Evolutionary conservation across 345 rosid species (phyloP).

Genomic region (Lumnitzera racemosa): DNA sequence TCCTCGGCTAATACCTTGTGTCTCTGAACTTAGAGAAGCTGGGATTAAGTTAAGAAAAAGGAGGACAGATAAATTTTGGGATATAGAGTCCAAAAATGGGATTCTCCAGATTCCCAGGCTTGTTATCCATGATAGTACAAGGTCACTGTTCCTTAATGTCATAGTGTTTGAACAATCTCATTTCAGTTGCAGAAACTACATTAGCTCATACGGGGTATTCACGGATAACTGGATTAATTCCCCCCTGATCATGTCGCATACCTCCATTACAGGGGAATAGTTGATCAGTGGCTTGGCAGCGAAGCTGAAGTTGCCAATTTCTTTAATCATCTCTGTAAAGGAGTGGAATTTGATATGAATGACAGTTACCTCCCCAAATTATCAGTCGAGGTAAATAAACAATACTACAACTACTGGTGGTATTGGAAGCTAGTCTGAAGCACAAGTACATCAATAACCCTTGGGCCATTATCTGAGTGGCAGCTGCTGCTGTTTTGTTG

Average conservation of each 20-base stretch:
- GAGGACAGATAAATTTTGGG: slow-evolving; percentile 86
- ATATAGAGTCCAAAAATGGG: slow-evolving; percentile 65
- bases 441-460: slow-evolving; percentile 78
- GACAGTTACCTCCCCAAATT: slow-evolving; percentile 57
- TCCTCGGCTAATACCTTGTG: slow-evolving; percentile 70
- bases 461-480: slow-evolving; percentile 69
- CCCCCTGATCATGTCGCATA: slow-evolving; percentile 63
- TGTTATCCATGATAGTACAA: slow-evolving; percentile 82
- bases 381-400: slow-evolving; percentile 52
- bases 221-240: slow-evolving; percentile 89
- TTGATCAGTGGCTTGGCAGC: slow-evolving; percentile 87
- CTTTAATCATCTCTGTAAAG: slow-evolving; percentile 78
- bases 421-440: slow-evolving; percentile 44
- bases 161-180: slow-evolving; percentile 84
- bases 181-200: slow-evolving; percentile 61
- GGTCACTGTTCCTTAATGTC: slow-evolving; percentile 77
- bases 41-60: slow-evolving; percentile 68
- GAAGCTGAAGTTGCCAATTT: slow-evolving; percentile 81
- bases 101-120: slow-evolving; percentile 61
- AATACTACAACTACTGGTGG: slow-evolving; percentile 66
- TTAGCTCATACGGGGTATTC: slow-evolving; percentile 75
- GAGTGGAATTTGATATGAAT: slow-evolving; percentile 68
- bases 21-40: slow-evolving; percentile 64
- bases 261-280: slow-evolving; percentile 68
- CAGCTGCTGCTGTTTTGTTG: slow-evolving; percentile 60